Evolutionary conservation across 192 early-diverging fungal genomes (phyloP), one percentile per base, ranked within the genome.

Genomic region (Coemansia sp.): DNA sequence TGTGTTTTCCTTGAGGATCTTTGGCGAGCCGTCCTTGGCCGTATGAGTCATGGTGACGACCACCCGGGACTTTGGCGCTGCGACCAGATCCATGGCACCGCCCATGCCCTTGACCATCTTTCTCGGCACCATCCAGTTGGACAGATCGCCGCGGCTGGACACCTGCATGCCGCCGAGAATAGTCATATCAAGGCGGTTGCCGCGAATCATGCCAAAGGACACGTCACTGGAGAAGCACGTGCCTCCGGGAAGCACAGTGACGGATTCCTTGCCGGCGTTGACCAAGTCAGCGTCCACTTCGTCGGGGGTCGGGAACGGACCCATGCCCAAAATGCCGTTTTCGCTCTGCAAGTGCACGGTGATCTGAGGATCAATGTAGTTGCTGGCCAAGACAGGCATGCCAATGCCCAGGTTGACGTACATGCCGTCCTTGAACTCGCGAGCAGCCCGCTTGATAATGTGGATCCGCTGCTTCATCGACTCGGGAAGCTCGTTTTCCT

Each of bases 71-170:
- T 71, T 77, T 16, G 80, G 71, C 20, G 82, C 82, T 30, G 87
- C 80, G 2, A 91, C 89, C 17, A 91, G 69, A 51, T 91, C 89
- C 87, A 89, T 89, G 11, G 89, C 87, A 10, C 89, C 87, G 39
- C 89, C 89, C 83, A 84, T 87, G 56, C 89, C 89, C 81, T 91
- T 91, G 60, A 91, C 86, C 80, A 91, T 87, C 76, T 91, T 91
- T 34, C 87, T 82, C 11, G 89, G 89, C 16, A 91, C 84, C 59
- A 91, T 86, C 89, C 89, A 91, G 80, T 91, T 91, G 58, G 89
- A 87, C 40, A 91, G 76, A 63, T 87, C 85, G 31, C 89, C 89
- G 58, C 70, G 72, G 56, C 80, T 66, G 0, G 87, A 85, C n/a
- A 91, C 89, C 74, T 91, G 82, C 67, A 91, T 81, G 18, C 82